A percentile compares a stretch with the other conserved stretches of the same genome.
phyloP scores from a whole-genome alignment of 352 stramenopile genomes.

The Pythium apleroticum region DNA sequence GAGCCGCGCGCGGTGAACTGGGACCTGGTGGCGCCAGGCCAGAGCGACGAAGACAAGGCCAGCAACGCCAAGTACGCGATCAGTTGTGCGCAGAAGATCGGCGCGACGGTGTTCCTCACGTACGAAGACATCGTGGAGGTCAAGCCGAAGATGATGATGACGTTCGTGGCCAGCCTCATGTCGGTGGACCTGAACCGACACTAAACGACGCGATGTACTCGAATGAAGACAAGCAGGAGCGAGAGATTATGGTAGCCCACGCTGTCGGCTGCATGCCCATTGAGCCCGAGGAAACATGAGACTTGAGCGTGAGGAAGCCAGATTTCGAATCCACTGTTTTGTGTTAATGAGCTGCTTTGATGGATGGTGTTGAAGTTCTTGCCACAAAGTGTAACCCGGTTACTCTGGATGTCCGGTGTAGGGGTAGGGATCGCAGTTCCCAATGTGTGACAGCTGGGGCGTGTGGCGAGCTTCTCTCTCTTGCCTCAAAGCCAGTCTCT shows the following conservation, averaged over 20 bases:
- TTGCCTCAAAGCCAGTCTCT: conserved; percentile 1
- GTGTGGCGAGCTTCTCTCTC: neutral
- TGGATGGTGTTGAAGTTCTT: neutral
- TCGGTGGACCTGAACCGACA: conserved; percentile 71
- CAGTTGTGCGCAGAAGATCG: conserved; percentile 92
- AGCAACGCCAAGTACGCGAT: conserved; percentile 94
- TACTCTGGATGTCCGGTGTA: neutral
- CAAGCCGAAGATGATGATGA: conserved; percentile 93
- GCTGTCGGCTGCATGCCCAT: no score
- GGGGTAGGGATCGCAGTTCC: neutral
- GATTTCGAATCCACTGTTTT: neutral
- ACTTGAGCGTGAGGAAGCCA: neutral
- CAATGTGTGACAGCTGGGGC: conserved; percentile 1
- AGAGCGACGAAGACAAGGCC: conserved; percentile 79
- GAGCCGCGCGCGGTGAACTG: conserved; percentile 89
- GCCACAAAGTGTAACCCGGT: neutral
- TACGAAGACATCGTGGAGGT: conserved; percentile 94
- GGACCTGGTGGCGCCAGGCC: conserved; percentile 71
- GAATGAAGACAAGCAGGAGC: neutral
- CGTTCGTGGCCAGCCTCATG: conserved; percentile 86
- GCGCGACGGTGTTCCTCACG: conserved; percentile 90
- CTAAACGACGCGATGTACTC: conserved; percentile 2
- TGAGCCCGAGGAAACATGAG: neutral
- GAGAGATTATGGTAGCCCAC: neutral
- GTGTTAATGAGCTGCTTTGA: neutral